These are phyloP conservation scores for Tardiomyces blankii DNA, from an alignment of 1,139 yeast species.

Conservation along the genomic window DNA sequence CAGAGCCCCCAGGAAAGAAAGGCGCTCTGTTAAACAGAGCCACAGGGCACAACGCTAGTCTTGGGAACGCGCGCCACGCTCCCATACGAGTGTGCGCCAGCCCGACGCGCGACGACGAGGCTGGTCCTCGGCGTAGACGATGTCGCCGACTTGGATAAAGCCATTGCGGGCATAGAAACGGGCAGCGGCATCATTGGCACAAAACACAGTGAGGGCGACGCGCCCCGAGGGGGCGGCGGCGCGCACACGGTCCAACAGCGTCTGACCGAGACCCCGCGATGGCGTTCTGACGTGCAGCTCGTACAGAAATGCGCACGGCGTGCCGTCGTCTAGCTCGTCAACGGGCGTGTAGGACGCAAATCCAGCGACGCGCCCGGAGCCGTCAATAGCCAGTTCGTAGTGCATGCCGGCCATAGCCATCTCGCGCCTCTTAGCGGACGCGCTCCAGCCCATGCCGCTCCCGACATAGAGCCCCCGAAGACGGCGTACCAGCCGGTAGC, in stretches of 20 bases:
- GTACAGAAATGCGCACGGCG: constrained; percentile 37
- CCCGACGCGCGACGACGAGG: not conserved
- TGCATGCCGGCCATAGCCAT: constrained; percentile 28
- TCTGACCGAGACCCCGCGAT: constrained; percentile 27
- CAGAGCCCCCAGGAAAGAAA: too few species aligned
- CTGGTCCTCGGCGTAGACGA: not conserved
- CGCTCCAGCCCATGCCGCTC: constrained; percentile 36
- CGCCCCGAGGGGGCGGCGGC: constrained; percentile 5
- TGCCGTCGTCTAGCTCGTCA: constrained; percentile 20
- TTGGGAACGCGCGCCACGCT: too few species aligned
- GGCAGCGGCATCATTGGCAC: constrained; percentile 17
- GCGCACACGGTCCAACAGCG: constrained; percentile 22
- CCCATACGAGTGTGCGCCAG: not conserved
- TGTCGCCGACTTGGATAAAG: constrained; percentile 5
- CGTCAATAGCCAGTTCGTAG: too few species aligned
- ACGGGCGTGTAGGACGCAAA: constrained; percentile 37
- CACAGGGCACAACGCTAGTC: too few species aligned
- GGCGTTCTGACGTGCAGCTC: constrained; percentile 40
- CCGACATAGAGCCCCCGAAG: constrained; percentile 18
- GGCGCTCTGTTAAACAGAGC: too few species aligned
- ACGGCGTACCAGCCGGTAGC: constrained; percentile 18
- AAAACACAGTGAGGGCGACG: constrained; percentile 18
- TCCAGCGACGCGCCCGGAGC: constrained; percentile 23
- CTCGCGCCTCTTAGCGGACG: constrained; percentile 32
- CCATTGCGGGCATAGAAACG: constrained; percentile 16